These are phyloP conservation scores for Ganoderma lingzhi DNA, from an alignment of 1,284 basidiomycete species.

Conservation along the genomic window DNA sequence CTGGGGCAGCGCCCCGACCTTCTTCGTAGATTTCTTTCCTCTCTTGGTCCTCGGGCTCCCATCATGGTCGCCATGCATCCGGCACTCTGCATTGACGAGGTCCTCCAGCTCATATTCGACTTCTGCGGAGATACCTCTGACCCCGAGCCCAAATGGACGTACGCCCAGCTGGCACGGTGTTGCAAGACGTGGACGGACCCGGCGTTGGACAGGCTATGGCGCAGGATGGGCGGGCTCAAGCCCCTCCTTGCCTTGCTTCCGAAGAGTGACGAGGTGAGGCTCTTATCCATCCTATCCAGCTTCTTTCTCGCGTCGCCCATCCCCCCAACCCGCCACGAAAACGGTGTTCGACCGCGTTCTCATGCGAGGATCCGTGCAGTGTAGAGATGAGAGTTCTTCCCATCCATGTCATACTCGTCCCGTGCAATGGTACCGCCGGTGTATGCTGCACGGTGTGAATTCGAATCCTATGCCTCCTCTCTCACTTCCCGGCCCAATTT, in stretches of 20 bases:
- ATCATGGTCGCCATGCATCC: constrained; percentile 49
- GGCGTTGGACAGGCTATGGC: constrained; percentile 62
- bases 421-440: too few relatives aligned
- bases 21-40: neutral
- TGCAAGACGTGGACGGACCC: constrained; percentile 66
- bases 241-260: constrained; percentile 58
- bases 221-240: constrained; percentile 49
- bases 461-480: too few relatives aligned
- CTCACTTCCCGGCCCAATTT: too few relatives aligned
- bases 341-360: neutral
- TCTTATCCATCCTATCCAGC: neutral
- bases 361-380: neutral
- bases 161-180: constrained; percentile 36
- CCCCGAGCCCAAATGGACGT: constrained; percentile 32
- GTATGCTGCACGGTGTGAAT: too few relatives aligned
- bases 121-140: constrained; percentile 41
- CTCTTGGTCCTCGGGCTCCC: too few relatives aligned
- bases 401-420: too few relatives aligned
- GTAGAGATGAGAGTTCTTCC: neutral
- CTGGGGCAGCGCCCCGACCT: constrained; percentile 9
- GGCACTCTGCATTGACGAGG: constrained; percentile 59
- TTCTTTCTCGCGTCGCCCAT: neutral
- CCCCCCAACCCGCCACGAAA: neutral
- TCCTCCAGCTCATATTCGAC: constrained; percentile 55
- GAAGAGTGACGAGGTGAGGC: constrained; percentile 12